Evolutionary conservation across 2,329 filamentous ascomycete genomes (phyloP).

Genomic region (Camptophora hylomeconis): DNA sequence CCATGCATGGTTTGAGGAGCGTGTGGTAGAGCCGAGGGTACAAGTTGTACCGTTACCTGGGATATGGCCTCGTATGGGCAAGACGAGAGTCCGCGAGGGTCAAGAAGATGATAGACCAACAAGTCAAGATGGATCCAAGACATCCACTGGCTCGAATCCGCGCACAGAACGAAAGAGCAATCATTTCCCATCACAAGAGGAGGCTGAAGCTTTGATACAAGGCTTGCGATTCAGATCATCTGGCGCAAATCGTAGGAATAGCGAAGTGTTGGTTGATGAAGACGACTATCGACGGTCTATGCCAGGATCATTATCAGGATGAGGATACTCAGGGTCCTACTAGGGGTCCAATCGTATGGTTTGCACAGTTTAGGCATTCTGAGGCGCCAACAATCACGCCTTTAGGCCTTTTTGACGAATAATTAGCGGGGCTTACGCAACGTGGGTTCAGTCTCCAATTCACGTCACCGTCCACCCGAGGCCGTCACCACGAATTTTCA

Average conservation of each 20-base stretch:
- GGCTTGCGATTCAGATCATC: conserved; percentile 3
- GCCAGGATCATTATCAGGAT: too few relatives aligned
- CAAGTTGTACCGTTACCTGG: conserved; percentile 51
- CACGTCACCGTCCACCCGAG: too few relatives aligned
- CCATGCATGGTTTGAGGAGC: conserved; percentile 55
- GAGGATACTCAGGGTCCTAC: too few relatives aligned
- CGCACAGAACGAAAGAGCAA: conserved; percentile 21
- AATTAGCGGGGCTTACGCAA: too few relatives aligned
- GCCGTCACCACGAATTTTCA: too few relatives aligned
- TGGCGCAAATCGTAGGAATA: conserved; percentile 1
- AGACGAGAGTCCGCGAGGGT: conserved; percentile 32
- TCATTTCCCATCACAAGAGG: conserved; percentile 16
- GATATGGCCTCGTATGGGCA: conserved; percentile 46
- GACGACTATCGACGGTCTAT: conserved; percentile 4
- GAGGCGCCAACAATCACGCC: too few relatives aligned
- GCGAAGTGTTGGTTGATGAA: conserved; percentile 1
- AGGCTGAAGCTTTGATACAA: conserved; percentile 10
- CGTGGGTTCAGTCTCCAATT: too few relatives aligned
- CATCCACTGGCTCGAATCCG: conserved; percentile 22
- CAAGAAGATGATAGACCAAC: conserved; percentile 15
- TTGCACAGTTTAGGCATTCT: too few relatives aligned
- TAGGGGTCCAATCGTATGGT: too few relatives aligned
- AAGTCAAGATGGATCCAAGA: conserved; percentile 13
- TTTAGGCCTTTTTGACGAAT: too few relatives aligned
- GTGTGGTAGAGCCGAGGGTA: conserved; percentile 52